Percentiles rank a stretch among this genome's conserved stretches.
Conservation (phyloP, 352 stramenopile genomes). For the Pelagophyceae sp. region DNA sequence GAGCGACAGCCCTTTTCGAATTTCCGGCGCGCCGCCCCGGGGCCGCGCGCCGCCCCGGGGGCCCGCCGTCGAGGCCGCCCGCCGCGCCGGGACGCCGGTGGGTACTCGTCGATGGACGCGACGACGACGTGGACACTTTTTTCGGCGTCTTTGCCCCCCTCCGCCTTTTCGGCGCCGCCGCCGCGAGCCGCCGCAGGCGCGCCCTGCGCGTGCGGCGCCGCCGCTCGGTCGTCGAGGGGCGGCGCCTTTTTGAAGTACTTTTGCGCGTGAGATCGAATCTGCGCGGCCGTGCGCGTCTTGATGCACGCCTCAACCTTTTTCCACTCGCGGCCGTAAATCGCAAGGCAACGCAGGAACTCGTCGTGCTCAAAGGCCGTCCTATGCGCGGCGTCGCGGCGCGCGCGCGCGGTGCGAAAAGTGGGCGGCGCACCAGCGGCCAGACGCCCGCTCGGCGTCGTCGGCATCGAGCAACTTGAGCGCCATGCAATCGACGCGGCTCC, state of each 20-base stretch:
- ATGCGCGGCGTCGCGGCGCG: too few relatives aligned
- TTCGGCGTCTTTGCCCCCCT: background rate
- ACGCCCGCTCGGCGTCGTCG: too few relatives aligned
- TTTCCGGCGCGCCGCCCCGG: too few relatives aligned
- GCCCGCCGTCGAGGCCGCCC: too few relatives aligned
- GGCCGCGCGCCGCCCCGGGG: too few relatives aligned
- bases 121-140: background rate
- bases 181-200: background rate
- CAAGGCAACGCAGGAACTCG: conserved; percentile 81
- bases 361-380: conserved; percentile 67
- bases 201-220: background rate
- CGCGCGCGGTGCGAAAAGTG: too few relatives aligned
- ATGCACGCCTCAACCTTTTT: conserved; percentile 89
- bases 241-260: conserved; percentile 71
- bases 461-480: too few relatives aligned
- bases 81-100: too few relatives aligned
- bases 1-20: background rate
- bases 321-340: conserved; percentile 86
- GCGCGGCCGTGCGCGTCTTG: conserved; percentile 80
- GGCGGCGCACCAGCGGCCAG: too few relatives aligned
- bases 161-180: background rate
- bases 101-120: background rate
- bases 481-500: too few relatives aligned
- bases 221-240: background rate
- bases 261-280: conserved; percentile 90